A percentile compares a stretch with the other conserved stretches of the same genome.
These are phyloP conservation scores for Tricholoma furcatifolium DNA, from an alignment of 768 basidiomycete species.

Conservation along the genomic window DNA sequence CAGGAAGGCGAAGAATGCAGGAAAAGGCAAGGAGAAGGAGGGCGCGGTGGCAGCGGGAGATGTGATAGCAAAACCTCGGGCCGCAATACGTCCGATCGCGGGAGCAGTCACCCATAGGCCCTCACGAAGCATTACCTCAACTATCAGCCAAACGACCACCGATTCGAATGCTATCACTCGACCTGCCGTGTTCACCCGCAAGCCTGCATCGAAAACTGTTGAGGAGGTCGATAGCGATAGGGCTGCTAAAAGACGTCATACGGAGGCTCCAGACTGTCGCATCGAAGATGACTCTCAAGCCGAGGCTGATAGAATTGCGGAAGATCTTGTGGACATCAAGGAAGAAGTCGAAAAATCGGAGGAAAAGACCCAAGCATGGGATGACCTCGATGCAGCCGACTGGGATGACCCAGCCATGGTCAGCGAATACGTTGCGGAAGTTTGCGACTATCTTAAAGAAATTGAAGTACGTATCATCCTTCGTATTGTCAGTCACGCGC, in stretches of 20 bases:
- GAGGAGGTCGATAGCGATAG: slow-evolving; percentile 48
- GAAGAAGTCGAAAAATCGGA: slow-evolving; percentile 31
- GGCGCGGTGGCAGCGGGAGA: slow-evolving; percentile 31
- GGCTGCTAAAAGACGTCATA: slow-evolving; percentile 63
- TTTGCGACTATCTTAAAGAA: slow-evolving; percentile 81
- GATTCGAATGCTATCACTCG: slow-evolving; percentile 1
- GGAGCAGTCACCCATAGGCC: slow-evolving; percentile 19
- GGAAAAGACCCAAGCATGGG: slow-evolving; percentile 60
- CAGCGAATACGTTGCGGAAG: slow-evolving; percentile 86
- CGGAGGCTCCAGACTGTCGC: slow-evolving; percentile 36
- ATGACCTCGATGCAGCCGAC: slow-evolving; percentile 87
- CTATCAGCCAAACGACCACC: slow-evolving; percentile 2
- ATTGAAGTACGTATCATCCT: slow-evolving; percentile 59
- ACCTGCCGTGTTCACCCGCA: slow-evolving; percentile 13
- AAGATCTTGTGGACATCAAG: slow-evolving; percentile 29
- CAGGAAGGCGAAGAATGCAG: slow-evolving; percentile 17
- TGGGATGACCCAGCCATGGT: slow-evolving; percentile 90
- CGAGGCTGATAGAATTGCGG: slow-evolving; percentile 38
- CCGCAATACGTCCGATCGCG: slow-evolving; percentile 33
- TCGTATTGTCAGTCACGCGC: not conserved
- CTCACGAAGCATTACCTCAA: slow-evolving; percentile 9
- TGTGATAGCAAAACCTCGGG: slow-evolving; percentile 22
- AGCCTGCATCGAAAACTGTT: slow-evolving; percentile 18
- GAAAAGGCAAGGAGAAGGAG: slow-evolving; percentile 43
- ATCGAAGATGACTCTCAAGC: slow-evolving; percentile 36